Evolutionary conservation across 2,329 filamentous ascomycete genomes (phyloP).

Genomic region (Colletotrichum chrysophilum): DNA sequence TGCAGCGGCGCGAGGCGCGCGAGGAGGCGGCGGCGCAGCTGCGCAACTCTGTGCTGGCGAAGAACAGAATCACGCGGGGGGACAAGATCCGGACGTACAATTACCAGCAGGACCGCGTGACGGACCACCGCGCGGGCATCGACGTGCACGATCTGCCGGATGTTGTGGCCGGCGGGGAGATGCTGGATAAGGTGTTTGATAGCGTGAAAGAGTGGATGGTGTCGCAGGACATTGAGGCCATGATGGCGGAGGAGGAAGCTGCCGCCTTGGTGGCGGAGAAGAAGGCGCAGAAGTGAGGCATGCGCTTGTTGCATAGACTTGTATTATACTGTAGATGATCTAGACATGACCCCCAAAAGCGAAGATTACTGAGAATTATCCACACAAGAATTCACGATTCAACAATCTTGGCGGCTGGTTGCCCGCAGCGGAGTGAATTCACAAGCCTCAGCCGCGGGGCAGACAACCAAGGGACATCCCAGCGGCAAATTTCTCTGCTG

Average conservation of each 20-base stretch:
- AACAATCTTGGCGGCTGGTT: neutral
- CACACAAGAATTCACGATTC: neutral
- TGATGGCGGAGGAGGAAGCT: slow-evolving; percentile 68
- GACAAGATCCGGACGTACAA: slow-evolving; percentile 97
- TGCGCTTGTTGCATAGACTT: neutral
- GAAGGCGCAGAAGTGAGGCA: slow-evolving; percentile 10
- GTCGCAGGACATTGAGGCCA: slow-evolving; percentile 73
- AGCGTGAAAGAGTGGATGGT: slow-evolving; percentile 80
- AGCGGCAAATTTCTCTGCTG: neutral
- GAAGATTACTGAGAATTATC: neutral
- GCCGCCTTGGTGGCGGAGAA: slow-evolving; percentile 26
- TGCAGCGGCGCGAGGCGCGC: slow-evolving; percentile 78
- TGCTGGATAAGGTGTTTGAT: slow-evolving; percentile 76
- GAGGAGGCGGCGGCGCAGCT: slow-evolving; percentile 80
- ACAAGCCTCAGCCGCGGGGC: neutral
- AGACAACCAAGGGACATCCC: neutral
- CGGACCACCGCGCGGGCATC: slow-evolving; percentile 83
- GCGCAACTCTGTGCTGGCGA: slow-evolving; percentile 78
- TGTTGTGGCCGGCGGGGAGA: slow-evolving; percentile 76
- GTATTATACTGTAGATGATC: slow-evolving; percentile 4
- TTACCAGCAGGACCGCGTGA: slow-evolving; percentile 76
- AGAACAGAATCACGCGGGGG: slow-evolving; percentile 83
- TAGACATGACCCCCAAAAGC: neutral
- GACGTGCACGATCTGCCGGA: slow-evolving; percentile 82
- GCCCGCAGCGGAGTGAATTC: neutral